Conservation (phyloP, 495 filamentous ascomycete species). For the Paragyromitra xinjiangensis region DNA sequence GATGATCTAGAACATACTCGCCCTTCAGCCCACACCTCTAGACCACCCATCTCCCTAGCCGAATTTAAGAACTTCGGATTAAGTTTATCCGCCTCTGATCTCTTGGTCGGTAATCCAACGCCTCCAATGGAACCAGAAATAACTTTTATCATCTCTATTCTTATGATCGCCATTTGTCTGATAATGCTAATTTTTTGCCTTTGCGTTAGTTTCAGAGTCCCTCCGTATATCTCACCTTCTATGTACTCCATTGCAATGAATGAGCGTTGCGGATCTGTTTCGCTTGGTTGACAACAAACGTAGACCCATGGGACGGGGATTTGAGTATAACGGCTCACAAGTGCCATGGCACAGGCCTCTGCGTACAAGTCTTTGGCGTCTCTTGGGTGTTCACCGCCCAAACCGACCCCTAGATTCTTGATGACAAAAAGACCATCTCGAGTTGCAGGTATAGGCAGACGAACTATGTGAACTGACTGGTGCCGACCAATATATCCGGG, state of each 20-base stretch:
- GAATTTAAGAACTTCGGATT: background rate
- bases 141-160: constrained; percentile 4
- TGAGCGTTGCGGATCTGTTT: background rate
- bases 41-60: constrained; percentile 13
- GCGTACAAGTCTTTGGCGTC: constrained; percentile 1
- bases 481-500: constrained; percentile 4
- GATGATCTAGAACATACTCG: constrained; percentile 18
- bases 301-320: constrained; percentile 23
- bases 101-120: background rate
- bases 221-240: background rate
- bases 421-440: constrained; percentile 15
- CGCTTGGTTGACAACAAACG: background rate
- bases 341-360: constrained; percentile 10
- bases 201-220: background rate
- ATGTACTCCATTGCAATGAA: constrained; percentile 40
- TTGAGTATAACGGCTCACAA: background rate
- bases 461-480: constrained; percentile 6
- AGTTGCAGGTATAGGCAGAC: constrained; percentile 15
- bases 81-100: background rate
- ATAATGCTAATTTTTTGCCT: constrained; percentile 2
- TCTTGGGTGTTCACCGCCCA: background rate
- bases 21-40: background rate
- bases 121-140: background rate
- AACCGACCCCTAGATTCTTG: background rate
- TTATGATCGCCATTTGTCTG: constrained; percentile 31